Evolutionary conservation across 352 stramenopile genomes (phyloP).

Genomic region (Globisporangium barbulae): DNA sequence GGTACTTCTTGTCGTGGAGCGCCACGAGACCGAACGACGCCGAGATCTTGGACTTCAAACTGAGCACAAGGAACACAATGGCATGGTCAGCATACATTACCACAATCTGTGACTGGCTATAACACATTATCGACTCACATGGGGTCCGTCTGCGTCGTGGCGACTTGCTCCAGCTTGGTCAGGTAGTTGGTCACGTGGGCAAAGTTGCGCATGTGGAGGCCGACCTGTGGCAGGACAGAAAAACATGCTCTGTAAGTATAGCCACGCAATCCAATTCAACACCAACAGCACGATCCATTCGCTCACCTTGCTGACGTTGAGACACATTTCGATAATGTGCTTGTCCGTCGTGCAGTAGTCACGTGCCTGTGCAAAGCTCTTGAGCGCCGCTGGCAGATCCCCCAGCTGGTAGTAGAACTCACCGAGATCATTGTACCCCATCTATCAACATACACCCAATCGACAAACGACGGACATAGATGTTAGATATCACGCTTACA

Average conservation of each 20-base stretch:
- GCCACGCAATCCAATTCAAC: not conserved
- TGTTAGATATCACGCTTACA: not conserved
- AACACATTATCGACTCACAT: conserved; percentile 36
- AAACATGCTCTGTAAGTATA: not conserved
- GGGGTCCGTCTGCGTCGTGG: conserved; percentile 54
- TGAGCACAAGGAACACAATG: conserved; percentile 15
- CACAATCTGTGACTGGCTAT: not conserved
- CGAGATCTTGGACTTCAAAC: conserved; percentile 80
- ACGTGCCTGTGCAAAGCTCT: conserved; percentile 82
- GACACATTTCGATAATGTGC: conserved; percentile 88
- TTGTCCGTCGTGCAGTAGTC: conserved; percentile 91
- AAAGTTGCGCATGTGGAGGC: conserved; percentile 85
- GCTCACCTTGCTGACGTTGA: conserved; percentile 85
- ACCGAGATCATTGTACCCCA: conserved; percentile 86
- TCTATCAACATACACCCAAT: conserved; percentile 31
- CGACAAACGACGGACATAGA: not conserved
- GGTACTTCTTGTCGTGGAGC: conserved; percentile 80
- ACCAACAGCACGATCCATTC: not conserved
- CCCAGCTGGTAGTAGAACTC: conserved; percentile 87
- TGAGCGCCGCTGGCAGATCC: conserved; percentile 69
- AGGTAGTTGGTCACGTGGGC: conserved; percentile 85
- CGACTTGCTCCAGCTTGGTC: conserved; percentile 83
- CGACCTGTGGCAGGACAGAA: conserved; percentile 30
- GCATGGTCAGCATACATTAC: not conserved
- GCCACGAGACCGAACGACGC: conserved; percentile 75